Evolutionary conservation across 768 basidiomycete species (phyloP), one percentile per base, ranked within the genome.

Genomic region (Rhizopogon vinicolor): DNA sequence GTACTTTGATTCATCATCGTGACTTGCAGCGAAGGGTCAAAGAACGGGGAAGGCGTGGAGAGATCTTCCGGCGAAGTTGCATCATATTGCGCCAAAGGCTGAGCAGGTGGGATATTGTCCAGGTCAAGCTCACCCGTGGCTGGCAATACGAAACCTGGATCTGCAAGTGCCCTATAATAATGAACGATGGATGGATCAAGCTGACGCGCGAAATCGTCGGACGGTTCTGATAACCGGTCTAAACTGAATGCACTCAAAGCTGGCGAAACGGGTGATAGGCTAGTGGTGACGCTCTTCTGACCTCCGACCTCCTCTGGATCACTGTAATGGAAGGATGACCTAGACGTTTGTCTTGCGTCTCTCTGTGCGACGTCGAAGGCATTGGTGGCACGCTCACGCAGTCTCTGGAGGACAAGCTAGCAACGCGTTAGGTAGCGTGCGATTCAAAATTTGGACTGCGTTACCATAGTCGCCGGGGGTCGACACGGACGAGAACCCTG

Each of bases 401-500:
- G 68, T 51, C 68, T 72, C 46, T 71, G 68, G 7, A 80, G 68
- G 37, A 74, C 73, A 18, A 62, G 58, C 78, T 77, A 51, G 7
- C 37, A 53, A 41, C 56, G 40, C 12, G 7, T 63, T 46, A 40
- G 41, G 51, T 31, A 37, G 41, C 49, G 45, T 31, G 5, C 35
- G 12, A 10, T 37, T 39, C n/a, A n/a, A 16, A 33, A 10, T 13
- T 16, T 37, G 33, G 8, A n/a, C 10, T 37, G 37, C 16, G 31
- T 46, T 58, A 78, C 78, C 58, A 72, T 56, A 25, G 71, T 69
- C 7, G 65, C 55, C 5, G 69, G 70, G 1, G 77, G 72, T 16
- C 75, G 70, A 61, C 74, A 76, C 5, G 55, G 52, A 25, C 53
- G 52, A 3, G 78, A 78, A 2, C 76, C 76, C 60, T 76, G 69